A percentile compares a stretch with the other conserved stretches of the same genome.
Evolutionary conservation across 352 stramenopile genomes (phyloP).

Genomic region (Stephanocyclus meneghinianus): DNA sequence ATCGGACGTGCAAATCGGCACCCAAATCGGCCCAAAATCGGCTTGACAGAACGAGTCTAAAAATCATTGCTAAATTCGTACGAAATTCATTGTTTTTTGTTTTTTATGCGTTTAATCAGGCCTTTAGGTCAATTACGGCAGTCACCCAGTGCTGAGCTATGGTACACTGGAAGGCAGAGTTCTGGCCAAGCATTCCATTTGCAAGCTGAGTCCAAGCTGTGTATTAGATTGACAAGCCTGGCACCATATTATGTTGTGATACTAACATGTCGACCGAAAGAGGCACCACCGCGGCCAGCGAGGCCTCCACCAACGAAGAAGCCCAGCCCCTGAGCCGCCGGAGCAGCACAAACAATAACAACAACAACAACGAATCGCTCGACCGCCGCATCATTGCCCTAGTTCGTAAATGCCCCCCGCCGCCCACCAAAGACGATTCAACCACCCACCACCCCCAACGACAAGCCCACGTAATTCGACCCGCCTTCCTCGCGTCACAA

Average conservation of each 20-base stretch:
- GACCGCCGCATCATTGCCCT: constrained; percentile 46
- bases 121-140: no score
- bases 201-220: no score
- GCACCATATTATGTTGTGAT: no score
- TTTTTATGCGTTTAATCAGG: not conserved
- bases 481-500: constrained; percentile 53
- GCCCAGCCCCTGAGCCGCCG: not conserved
- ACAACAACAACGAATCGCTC: constrained; percentile 22
- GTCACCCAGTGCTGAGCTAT: no score
- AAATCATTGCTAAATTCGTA: no score
- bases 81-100: no score
- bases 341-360: not conserved
- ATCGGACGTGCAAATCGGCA: no score
- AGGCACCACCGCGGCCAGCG: not conserved
- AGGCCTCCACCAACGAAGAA: not conserved
- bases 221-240: no score
- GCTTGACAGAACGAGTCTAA: no score
- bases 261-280: not conserved
- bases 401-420: constrained; percentile 29
- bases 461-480: constrained; percentile 49
- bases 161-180: no score
- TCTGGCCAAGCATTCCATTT: no score
- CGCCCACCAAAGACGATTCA: not conserved
- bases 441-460: not conserved
- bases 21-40: no score